Evolutionary conservation across 768 basidiomycete genomes (phyloP).

Genomic region (Russula vinacea): DNA sequence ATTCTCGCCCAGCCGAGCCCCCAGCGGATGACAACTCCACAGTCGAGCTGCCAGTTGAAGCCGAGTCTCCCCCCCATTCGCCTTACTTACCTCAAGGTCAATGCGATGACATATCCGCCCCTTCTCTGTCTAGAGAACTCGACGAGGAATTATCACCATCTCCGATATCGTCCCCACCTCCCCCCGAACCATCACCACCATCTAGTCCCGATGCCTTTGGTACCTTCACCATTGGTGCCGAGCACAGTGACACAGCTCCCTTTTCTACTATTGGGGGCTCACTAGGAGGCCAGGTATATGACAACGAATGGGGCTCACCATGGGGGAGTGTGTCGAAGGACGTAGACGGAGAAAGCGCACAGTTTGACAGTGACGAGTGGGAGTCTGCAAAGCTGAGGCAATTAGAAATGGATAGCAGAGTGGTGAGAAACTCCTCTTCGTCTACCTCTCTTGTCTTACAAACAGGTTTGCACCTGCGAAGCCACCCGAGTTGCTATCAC

Average conservation of each 20-base stretch:
- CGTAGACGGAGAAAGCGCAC: conserved; percentile 27
- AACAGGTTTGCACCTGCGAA: conserved; percentile 32
- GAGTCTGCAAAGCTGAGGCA: conserved; percentile 55
- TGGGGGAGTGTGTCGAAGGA: conserved; percentile 31
- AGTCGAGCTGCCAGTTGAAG: neutral
- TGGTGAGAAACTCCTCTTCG: conserved; percentile 47
- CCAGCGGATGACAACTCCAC: neutral
- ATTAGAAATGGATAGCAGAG: conserved; percentile 55
- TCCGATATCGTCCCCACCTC: neutral
- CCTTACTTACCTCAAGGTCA: conserved; percentile 1
- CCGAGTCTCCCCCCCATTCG: conserved; percentile 4
- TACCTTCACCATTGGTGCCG: conserved; percentile 52
- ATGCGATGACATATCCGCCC: neutral
- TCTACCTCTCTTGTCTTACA: conserved; percentile 15
- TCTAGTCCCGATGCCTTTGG: conserved; percentile 55
- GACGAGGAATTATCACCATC: neutral
- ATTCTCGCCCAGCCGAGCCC: conserved; percentile 2
- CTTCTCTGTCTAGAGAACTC: neutral
- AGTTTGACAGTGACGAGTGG: conserved; percentile 58
- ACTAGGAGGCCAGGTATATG: conserved; percentile 25
- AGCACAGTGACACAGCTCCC: conserved; percentile 37
- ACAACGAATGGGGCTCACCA: conserved; percentile 37
- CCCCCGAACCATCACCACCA: conserved; percentile 26
- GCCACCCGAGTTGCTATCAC: conserved; percentile 66
- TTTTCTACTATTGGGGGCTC: conserved; percentile 38